Base-by-base conservation (phyloP, 176 grass and related monocot genomes). In the Musa acuminata region DNA sequence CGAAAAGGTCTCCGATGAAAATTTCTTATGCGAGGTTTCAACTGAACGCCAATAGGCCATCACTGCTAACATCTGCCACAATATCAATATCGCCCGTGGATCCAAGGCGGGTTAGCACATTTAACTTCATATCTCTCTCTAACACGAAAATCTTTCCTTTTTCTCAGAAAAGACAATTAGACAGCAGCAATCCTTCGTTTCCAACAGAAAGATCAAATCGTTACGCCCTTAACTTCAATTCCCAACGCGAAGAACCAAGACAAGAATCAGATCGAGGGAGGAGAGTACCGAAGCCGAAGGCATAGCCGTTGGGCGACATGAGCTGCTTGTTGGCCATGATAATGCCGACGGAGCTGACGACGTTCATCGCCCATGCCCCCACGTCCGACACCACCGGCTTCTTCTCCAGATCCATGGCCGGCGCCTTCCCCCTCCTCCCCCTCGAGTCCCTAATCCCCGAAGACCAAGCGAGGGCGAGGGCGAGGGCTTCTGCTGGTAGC, bases 321-420 rank as follows among this genome's bases (percentile, higher is more conserved):
- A 97, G 93, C 84, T 93, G 87, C 85, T 97, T 93, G 80, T 97
- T 97, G 50, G 80, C 90, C 93, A 97, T 97, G 75, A 97, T 97
- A 76, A 97, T 88, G 25, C 87, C 85, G 26, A 97, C 93, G 80
- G 93, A 97, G 87, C 93, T 97, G 81, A 97, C 89, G 83, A 93
- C 93, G 82, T 97, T 97, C 90, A 97, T 90, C 29, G 83, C 87
- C 93, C 93, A 97, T 0, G 93, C 93, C 69, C 93, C 93, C 27
- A 87, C 68, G 75, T 97, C 85, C 66, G 93, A 97, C 81, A 97
- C 90, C 51, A 50, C 81, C 12, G 90, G 90, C 71, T 83, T 72
- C 82, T 90, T 97, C 81, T 90, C 91, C 85, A 88, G 82, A 52
- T 68, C 53, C 66, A 65, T 50, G 52, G 51, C 14, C 68, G 6